These are phyloP conservation scores for Lathyrus tuberosus DNA, from an alignment of 306 rosid species.

Conservation along the genomic window DNA sequence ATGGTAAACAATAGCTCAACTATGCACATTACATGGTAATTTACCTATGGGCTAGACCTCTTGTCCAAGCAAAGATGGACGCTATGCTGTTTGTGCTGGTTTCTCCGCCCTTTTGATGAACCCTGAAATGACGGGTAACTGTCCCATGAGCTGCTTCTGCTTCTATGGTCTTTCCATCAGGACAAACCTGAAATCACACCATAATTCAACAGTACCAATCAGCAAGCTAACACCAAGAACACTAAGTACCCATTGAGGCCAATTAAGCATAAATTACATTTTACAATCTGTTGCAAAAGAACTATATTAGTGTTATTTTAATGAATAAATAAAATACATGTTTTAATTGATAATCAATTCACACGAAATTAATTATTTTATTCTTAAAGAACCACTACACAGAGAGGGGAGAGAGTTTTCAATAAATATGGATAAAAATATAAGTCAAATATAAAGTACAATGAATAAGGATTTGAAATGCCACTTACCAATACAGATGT, in stretches of 20 bases:
- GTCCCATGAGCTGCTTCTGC: constrained; percentile 99
- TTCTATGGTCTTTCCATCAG: constrained; percentile 98
- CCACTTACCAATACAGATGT: constrained; percentile 90
- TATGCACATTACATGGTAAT: constrained; percentile 11
- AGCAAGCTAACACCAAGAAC: constrained; percentile 18
- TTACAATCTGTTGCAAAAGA: constrained; percentile 6
- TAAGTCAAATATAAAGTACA: not conserved
- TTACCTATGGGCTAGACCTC: constrained; percentile 97
- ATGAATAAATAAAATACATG: constrained; percentile 5
- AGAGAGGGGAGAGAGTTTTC: no score
- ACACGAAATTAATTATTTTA: no score
- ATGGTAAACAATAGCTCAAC: constrained; percentile 4
- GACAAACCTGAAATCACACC: constrained; percentile 79
- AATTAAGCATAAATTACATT: not conserved
- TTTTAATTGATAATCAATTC: not conserved
- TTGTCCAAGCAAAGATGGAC: constrained; percentile 99
- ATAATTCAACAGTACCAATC: constrained; percentile 25
- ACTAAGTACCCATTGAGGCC: not conserved
- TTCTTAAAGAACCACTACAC: no score
- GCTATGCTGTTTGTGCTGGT: constrained; percentile 99
- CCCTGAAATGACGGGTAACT: constrained; percentile 93
- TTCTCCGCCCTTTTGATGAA: constrained; percentile 99
- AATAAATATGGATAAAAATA: no score
- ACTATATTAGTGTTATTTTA: not conserved
- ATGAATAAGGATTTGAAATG: not conserved